phyloP scores from a whole-genome alignment of 768 basidiomycete genomes.

The Termitomyces sp. region DNA sequence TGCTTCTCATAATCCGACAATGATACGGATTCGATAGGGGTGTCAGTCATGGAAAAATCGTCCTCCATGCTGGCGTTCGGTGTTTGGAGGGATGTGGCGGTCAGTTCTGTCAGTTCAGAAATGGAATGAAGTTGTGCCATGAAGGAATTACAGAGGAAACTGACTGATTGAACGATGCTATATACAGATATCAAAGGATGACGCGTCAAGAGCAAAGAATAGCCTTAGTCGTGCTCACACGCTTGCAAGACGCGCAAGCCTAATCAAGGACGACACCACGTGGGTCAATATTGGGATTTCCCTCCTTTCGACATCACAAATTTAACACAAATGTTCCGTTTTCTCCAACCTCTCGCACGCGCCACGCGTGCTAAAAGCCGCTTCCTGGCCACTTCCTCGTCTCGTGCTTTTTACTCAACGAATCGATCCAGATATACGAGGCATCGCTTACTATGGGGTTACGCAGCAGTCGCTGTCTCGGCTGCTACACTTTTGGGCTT shows the following conservation, averaged over 20 bases:
- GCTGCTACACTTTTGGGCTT: constrained; percentile 2
- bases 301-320: not conserved
- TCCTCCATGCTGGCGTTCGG: constrained; percentile 44
- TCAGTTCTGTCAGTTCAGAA: constrained; percentile 1
- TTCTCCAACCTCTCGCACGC: constrained; percentile 12
- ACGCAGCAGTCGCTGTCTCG: constrained; percentile 7
- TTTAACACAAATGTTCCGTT: constrained; percentile 5
- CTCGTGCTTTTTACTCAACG: constrained; percentile 1
- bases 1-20: constrained; percentile 51
- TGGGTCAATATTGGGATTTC: constrained; percentile 2
- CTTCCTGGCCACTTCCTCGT: constrained; percentile 5
- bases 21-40: constrained; percentile 31
- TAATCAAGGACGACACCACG: constrained; percentile 1
- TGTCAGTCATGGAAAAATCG: constrained; percentile 42
- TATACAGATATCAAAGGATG: constrained; percentile 6
- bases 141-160: constrained; percentile 1
- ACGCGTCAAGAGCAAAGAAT: constrained; percentile 9
- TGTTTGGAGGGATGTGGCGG: not conserved
- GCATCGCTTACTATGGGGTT: constrained; percentile 11
- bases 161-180: constrained; percentile 4
- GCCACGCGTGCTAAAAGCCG: constrained; percentile 3
- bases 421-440: not conserved
- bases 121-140: constrained; percentile 4
- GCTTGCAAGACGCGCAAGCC: constrained; percentile 11
- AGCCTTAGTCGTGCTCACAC: constrained; percentile 1